Base-by-base conservation (phyloP, 805 yeast genomes). In the Candida succiphila region DNA sequence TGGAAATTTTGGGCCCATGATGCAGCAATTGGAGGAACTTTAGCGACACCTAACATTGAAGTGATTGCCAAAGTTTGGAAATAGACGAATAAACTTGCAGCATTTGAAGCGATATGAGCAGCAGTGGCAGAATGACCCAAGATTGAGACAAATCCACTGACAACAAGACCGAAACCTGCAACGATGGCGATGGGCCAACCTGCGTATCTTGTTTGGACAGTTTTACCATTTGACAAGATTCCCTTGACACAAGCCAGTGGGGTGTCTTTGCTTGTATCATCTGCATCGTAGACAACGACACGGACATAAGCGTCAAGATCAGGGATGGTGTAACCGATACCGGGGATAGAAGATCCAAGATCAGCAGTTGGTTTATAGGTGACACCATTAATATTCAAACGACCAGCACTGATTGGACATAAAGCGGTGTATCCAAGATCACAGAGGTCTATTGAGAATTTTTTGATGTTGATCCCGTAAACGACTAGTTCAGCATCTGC, bases 1-100 rank as follows among this genome's bases (percentile, higher is more conserved):
- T 75, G 78, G 65, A 92, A 92, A 62, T 89, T 92, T 59, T 89
- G 95, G 22, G 94, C 78, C 98, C 98, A 89, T 3, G 97, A 88
- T 3, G 95, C 86, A 5, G 96, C 97, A 45, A 92, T 88, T 3
- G 98, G 98, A 2, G 98, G 98, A 16, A 86, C 83, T 39, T 74
- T 65, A 16, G 85, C 72, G 21, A 89, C 96, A 36, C 94, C 96
- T 87, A 87, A 80, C 96, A 92, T 88, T 14, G 95, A 73, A 15
- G 89, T 80, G 38, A 89, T 77, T 16, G 96, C 96, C 45, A 92
- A 67, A 37, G 83, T 75, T 64, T 92, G 99, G 72, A 89, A 92
- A 59, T 92, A 92, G 35, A 87, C 76, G 59, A 92, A 92, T 40
- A 92, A 65, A 2, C 96, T 84, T 52, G 89, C 79, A 14, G 95